phyloP scores from a whole-genome alignment of 2,329 filamentous ascomycete species.

The Aspergillus sp. region DNA sequence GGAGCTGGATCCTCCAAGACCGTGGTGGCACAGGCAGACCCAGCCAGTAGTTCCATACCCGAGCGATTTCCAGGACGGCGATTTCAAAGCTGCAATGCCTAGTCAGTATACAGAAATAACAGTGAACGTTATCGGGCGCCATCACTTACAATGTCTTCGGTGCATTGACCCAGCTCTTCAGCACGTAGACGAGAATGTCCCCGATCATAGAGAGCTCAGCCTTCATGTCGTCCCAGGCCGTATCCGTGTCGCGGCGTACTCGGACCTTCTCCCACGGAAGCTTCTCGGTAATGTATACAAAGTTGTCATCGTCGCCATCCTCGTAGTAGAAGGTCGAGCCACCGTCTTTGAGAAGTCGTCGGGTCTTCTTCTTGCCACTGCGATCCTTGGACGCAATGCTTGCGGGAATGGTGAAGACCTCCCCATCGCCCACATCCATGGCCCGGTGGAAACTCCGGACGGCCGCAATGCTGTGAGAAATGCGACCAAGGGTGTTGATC shows the following conservation, averaged over 20 bases:
- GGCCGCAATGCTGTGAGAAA: constrained; percentile 77
- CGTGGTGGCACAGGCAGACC: constrained; percentile 61
- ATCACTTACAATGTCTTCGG: constrained; percentile 69
- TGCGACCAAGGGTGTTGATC: constrained; percentile 88
- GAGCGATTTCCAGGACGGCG: constrained; percentile 53
- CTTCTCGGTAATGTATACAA: constrained; percentile 32
- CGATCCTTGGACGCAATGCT: constrained; percentile 29
- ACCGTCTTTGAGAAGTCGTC: constrained; percentile 36
- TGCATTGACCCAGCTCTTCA: constrained; percentile 69
- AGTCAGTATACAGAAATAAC: neutral
- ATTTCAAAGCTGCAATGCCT: constrained; percentile 51
- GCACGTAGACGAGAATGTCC: constrained; percentile 65
- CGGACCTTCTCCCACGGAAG: constrained; percentile 36
- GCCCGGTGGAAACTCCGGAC: constrained; percentile 69
- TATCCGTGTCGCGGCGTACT: constrained; percentile 40
- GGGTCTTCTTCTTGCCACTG: constrained; percentile 13
- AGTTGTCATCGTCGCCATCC: constrained; percentile 46
- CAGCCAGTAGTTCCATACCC: constrained; percentile 64
- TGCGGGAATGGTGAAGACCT: constrained; percentile 32
- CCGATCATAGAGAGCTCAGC: constrained; percentile 67
- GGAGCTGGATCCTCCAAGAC: constrained; percentile 56
- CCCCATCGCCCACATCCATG: constrained; percentile 39
- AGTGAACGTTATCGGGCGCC: neutral
- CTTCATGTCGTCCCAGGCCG: constrained; percentile 60
- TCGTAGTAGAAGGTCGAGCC: constrained; percentile 40